A percentile compares a stretch with the other conserved stretches of the same genome.
phyloP scores from a whole-genome alignment of 805 yeast species.

The Kluyveromyces starmeri region DNA sequence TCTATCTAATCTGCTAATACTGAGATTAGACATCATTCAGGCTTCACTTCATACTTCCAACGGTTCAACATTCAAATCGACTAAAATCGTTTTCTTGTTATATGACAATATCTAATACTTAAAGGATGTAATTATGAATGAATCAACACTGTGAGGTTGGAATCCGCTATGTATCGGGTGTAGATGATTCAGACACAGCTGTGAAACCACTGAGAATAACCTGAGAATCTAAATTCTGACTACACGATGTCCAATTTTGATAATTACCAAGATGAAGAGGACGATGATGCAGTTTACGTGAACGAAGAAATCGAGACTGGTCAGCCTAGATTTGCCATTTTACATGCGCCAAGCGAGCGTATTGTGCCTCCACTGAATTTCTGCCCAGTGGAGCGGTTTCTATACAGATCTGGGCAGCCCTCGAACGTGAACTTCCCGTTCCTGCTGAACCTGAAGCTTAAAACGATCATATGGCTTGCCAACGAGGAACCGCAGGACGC shows the following conservation, averaged over 20 bases:
- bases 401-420: constrained; percentile 92
- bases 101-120: no score
- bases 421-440: constrained; percentile 88
- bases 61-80: no score
- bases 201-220: no score
- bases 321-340: constrained; percentile 24
- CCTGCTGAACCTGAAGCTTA: constrained; percentile 59
- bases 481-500: constrained; percentile 92
- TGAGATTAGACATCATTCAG: no score
- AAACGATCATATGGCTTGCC: constrained; percentile 87
- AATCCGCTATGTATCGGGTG: no score
- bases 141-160: no score
- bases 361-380: constrained; percentile 92
- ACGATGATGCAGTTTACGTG: constrained; percentile 21
- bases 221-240: no score
- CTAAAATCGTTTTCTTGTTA: no score
- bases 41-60: no score
- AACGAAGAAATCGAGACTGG: constrained; percentile 29
- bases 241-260: neutral
- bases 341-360: constrained; percentile 52
- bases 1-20: no score
- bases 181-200: no score
- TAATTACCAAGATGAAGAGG: constrained; percentile 17
- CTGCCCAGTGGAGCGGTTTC: constrained; percentile 83
- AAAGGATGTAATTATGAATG: no score